Conservation (phyloP, 495 filamentous ascomycete species). For the Penicillium crystallinum region DNA sequence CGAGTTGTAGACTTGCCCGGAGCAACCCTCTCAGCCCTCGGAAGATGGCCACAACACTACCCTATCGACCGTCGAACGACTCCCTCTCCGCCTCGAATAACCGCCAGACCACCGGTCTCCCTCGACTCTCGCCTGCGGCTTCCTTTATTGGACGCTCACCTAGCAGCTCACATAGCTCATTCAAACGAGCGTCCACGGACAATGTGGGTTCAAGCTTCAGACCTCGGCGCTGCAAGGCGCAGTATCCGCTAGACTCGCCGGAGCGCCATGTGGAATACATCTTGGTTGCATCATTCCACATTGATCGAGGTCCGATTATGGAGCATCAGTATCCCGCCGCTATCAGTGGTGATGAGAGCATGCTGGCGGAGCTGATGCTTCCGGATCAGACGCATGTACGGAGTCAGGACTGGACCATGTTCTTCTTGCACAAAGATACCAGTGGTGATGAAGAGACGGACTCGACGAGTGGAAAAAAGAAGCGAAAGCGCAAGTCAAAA, state of each 20-base stretch:
- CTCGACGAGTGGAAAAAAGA: constrained; percentile 50
- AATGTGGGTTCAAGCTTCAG: constrained; percentile 38
- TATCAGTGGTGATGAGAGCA: constrained; percentile 95
- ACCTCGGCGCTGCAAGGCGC: constrained; percentile 61
- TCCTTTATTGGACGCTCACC: constrained; percentile 52
- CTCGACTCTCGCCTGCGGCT: constrained; percentile 50
- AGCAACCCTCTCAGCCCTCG: constrained; percentile 11
- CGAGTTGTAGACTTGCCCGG: constrained; percentile 4
- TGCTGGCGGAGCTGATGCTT: constrained; percentile 98
- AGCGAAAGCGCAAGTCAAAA: constrained; percentile 43
- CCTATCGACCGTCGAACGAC: constrained; percentile 43
- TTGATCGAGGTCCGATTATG: constrained; percentile 94
- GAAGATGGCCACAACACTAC: constrained; percentile 41
- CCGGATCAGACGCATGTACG: constrained; percentile 94
- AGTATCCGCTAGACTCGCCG: constrained; percentile 71
- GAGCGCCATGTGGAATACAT: constrained; percentile 99
- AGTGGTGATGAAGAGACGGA: constrained; percentile 72
- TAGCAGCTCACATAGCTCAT: constrained; percentile 40
- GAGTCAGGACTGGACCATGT: constrained; percentile 98
- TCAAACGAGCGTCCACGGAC: constrained; percentile 42
- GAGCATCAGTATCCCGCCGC: constrained; percentile 93
- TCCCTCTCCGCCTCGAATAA: constrained; percentile 33
- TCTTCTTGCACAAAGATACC: constrained; percentile 95
- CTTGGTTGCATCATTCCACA: constrained; percentile 96
- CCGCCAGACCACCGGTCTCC: constrained; percentile 47